Conservation (phyloP, 495 filamentous ascomycete genomes). For the Penicillium waksmanii region DNA sequence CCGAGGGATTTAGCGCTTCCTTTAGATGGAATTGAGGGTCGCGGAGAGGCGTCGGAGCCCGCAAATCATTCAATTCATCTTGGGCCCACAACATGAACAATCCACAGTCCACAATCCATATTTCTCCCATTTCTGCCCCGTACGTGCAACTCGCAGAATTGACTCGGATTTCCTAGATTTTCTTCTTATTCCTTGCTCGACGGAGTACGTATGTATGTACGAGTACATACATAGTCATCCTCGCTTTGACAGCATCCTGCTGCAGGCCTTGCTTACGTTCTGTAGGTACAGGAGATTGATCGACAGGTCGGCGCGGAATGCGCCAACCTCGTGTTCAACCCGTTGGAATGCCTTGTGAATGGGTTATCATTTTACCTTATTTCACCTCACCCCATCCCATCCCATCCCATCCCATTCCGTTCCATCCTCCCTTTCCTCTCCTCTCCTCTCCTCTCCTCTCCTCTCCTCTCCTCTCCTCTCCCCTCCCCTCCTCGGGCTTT, state of each 20-base stretch:
- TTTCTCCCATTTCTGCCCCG: background rate
- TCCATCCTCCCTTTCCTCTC: background rate
- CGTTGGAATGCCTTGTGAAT: background rate
- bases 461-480: too few relatives aligned
- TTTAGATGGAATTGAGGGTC: slow-evolving; percentile 4
- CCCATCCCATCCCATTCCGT: background rate
- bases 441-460: too few relatives aligned
- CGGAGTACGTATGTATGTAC: background rate
- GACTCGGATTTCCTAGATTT: too few relatives aligned
- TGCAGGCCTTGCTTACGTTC: background rate
- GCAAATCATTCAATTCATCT: slow-evolving; percentile 10
- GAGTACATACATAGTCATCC: too few relatives aligned
- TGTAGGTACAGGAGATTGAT: background rate
- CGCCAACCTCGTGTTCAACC: slow-evolving; percentile 7
- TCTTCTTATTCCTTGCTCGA: background rate
- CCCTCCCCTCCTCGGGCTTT: background rate
- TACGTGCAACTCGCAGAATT: background rate
- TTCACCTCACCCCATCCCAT: background rate
- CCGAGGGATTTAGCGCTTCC: slow-evolving; percentile 12
- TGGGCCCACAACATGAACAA: background rate
- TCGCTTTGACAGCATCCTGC: too few relatives aligned
- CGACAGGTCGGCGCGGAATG: slow-evolving; percentile 7
- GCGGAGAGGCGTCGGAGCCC: slow-evolving; percentile 9
- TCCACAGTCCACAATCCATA: too few relatives aligned
- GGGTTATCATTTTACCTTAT: background rate